phyloP scores from a whole-genome alignment of 2,329 filamentous ascomycete genomes.

The Claviceps fusiformis region DNA sequence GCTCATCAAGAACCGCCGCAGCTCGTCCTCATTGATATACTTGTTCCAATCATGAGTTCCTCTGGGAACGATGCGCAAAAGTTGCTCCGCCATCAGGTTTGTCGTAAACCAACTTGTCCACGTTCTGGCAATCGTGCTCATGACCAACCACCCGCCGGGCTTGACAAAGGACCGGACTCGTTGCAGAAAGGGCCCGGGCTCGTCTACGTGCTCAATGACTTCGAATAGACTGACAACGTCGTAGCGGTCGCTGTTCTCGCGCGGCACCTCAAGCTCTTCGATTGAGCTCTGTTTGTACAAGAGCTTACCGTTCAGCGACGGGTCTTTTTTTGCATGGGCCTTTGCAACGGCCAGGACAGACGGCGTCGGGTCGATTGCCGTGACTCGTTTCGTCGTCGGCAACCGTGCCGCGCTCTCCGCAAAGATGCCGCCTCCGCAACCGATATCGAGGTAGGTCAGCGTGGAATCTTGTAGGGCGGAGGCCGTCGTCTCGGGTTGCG shows the following conservation, averaged over 20 bases:
- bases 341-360: constrained; percentile 63
- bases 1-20: constrained; percentile 42
- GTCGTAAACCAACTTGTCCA: constrained; percentile 86
- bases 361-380: constrained; percentile 65
- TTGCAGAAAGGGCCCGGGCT: constrained; percentile 60
- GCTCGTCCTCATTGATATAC: constrained; percentile 79
- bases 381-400: constrained; percentile 47
- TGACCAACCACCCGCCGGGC: constrained; percentile 84
- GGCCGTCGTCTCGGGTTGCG: constrained; percentile 28
- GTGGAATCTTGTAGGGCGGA: constrained; percentile 13
- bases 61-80: constrained; percentile 73
- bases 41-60: constrained; percentile 96
- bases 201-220: constrained; percentile 83
- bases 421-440: constrained; percentile 94
- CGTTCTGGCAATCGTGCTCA: constrained; percentile 84
- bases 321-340: constrained; percentile 63
- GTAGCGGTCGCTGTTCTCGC: constrained; percentile 33
- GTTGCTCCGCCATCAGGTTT: constrained; percentile 79
- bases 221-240: constrained; percentile 86
- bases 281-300: constrained; percentile 64
- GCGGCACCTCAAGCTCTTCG: constrained; percentile 46
- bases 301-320: constrained; percentile 48
- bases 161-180: constrained; percentile 61
- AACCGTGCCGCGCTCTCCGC: constrained; percentile 72
- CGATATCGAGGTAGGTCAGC: constrained; percentile 74